A percentile compares a stretch with the other conserved stretches of the same genome.
phyloP scores from a whole-genome alignment of 441 rosid species.

The Monsonia emarginata region DNA sequence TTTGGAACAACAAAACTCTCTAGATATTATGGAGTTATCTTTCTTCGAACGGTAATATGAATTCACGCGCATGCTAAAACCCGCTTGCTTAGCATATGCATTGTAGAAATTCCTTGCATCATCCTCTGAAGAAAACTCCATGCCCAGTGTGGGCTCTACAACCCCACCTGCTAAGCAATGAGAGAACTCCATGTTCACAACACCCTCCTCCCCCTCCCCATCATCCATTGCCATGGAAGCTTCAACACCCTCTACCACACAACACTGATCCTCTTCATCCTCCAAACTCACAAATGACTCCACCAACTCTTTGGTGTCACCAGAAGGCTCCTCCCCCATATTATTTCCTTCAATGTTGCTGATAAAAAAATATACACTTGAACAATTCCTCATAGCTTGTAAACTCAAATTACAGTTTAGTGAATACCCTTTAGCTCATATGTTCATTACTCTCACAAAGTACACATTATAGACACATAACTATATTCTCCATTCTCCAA shows the following conservation, averaged over 20 bases:
- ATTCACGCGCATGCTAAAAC: slow-evolving; percentile 22
- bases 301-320: slow-evolving; percentile 17
- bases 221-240: slow-evolving; percentile 19
- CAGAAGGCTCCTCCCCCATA: slow-evolving; percentile 15
- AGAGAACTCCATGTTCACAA: slow-evolving; percentile 15
- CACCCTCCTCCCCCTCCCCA: slow-evolving; percentile 8
- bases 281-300: slow-evolving; percentile 18
- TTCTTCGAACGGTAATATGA: slow-evolving; percentile 25
- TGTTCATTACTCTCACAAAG: background rate
- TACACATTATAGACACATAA: background rate
- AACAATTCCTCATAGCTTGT: background rate
- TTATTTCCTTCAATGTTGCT: background rate
- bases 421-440: background rate
- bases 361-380: background rate
- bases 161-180: slow-evolving; percentile 13
- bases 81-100: slow-evolving; percentile 14
- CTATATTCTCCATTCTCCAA: background rate
- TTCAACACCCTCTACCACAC: slow-evolving; percentile 18
- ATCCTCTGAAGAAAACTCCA: slow-evolving; percentile 19
- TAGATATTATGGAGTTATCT: slow-evolving; percentile 23
- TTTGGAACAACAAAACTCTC: slow-evolving; percentile 26
- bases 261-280: slow-evolving; percentile 20
- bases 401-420: background rate
- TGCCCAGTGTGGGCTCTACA: slow-evolving; percentile 21
- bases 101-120: slow-evolving; percentile 17